Evolutionary conservation across 1,284 basidiomycete genomes (phyloP).

Genomic region (Ganoderma multipileum): DNA sequence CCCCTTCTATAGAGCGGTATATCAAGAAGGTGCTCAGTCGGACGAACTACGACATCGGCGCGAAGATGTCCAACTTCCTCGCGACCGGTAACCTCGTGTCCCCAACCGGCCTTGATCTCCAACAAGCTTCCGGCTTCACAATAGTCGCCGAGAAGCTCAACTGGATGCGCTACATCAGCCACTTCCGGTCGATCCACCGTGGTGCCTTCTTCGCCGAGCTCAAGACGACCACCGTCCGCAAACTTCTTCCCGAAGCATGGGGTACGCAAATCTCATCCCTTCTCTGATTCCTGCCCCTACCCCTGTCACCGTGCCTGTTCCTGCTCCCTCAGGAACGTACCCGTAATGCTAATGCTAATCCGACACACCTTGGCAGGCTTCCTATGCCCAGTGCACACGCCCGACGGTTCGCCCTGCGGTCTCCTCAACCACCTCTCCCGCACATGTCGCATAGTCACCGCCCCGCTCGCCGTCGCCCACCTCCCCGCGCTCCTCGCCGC

Average conservation of each 20-base stretch:
- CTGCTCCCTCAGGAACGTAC: background rate
- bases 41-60: slow-evolving; percentile 92
- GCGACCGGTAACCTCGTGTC: slow-evolving; percentile 98
- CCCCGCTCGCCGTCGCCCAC: slow-evolving; percentile 77
- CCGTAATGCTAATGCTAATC: background rate
- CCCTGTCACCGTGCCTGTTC: background rate
- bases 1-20: slow-evolving; percentile 69
- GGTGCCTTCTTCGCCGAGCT: slow-evolving; percentile 99
- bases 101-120: slow-evolving; percentile 94
- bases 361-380: slow-evolving; percentile 67
- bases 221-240: slow-evolving; percentile 98
- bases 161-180: slow-evolving; percentile 97
- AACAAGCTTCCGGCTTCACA: slow-evolving; percentile 97
- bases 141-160: slow-evolving; percentile 99
- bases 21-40: slow-evolving; percentile 81
- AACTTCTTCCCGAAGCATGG: slow-evolving; percentile 98
- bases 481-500: slow-evolving; percentile 85
- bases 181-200: slow-evolving; percentile 98
- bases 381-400: slow-evolving; percentile 98
- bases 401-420: slow-evolving; percentile 98
- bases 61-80: slow-evolving; percentile 92
- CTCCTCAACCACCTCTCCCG: slow-evolving; percentile 97
- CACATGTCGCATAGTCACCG: slow-evolving; percentile 91
- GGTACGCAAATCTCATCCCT: slow-evolving; percentile 54
- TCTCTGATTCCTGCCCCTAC: background rate